Base-by-base conservation (phyloP, 805 yeast species). In the Wickerhamiella parazyma region DNA sequence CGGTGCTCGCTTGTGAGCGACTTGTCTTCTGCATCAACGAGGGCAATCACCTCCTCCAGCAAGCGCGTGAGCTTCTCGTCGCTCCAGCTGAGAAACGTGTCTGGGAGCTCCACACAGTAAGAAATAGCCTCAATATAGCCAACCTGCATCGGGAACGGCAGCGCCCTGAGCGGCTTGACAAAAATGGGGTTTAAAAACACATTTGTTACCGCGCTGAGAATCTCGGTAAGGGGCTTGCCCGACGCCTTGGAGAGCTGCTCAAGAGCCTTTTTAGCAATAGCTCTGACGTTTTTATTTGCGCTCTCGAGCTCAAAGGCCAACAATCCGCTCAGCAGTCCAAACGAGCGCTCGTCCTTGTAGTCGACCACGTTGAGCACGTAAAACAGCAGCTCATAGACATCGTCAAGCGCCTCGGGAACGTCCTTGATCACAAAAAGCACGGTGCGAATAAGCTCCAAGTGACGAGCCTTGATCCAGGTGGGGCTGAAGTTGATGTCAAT, bases 111-210 rank as follows among this genome's bases (percentile, higher is more conserved):
- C 46, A 91, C 65, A 56, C 96, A 89, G 60, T 78, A 93, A 0
- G 94, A 78, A n/a, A 91, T 83, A 1, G 97, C 97, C 61, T 91
- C 97, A 48, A 91, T 87, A 59, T 91, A 87, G 29, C 98, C 98
- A 45, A 91, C 91, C 63, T 93, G 98, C 95, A 89, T 91, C 4
- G 95, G 91, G 65, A 93, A 91, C 0, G 99, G 98, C 48, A 91
- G 68, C 0, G 99, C 99, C 49, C 99, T 71, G 46, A 91, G 64
- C 0, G 99, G 99, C 57, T 91, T 91, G 3, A 95, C 95, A 66
- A 91, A 93, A 18, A 91, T 91, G 6, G 99, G 97, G 0, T 93
- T 82, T 38, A 91, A 64, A 22, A 93, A 65, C 20, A 87, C 75
- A 38, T 76, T 78, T 53, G 86, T 84, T 42, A 93, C 87, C 16